Evolutionary conservation across 2,329 filamentous ascomycete genomes (phyloP), one percentile per base, ranked within the genome.

Genomic region (Xylaria sp.): DNA sequence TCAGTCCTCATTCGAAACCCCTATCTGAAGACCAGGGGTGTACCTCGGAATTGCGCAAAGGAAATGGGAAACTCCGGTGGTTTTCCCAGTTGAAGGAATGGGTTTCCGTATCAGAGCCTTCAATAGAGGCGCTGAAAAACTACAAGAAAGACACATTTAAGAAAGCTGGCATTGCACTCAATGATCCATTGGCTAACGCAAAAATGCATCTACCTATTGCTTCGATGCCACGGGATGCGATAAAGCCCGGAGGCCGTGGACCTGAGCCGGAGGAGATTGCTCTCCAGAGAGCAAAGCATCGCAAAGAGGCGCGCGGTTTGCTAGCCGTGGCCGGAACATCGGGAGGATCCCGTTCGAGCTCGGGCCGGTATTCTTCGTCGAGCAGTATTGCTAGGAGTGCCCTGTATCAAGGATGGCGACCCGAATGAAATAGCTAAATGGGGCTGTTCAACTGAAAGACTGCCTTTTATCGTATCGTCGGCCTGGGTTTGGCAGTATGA

Each of bases 81-180:
- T 64, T 84, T 25, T 76, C 76, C 7, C 80, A 82, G 32, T 74
- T 85, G 56, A 87, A 84, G 66, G 80, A 78, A 52, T 87, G 85
- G 85, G 73, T 86, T 8, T 79, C 79, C 1, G 79, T 81, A 25
- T 83, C 81, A 56, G 85, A 87, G 69, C 85, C 85, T 12, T 86
- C 85, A 0, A 78, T 79, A 1, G 82, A 84, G 52, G 85, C 83
- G 1, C 77, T 85, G 70, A 84, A 82, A 70, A 75, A 82, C 15
- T 82, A 85, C 69, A 83, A 81, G 71, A 80, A 78, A 60, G 78
- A 80, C 15, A 77, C 80, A 1, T 85, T 80, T 69, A 77, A 79
- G 55, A 82, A 78, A 48, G 81, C 82, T n/a, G 83, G 83, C 23
- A 75, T 86, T 59, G 75, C 81, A 20, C 76, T 76, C 53, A 78